Conservation (phyloP, 768 basidiomycete species). For the Mycena galericulata region DNA sequence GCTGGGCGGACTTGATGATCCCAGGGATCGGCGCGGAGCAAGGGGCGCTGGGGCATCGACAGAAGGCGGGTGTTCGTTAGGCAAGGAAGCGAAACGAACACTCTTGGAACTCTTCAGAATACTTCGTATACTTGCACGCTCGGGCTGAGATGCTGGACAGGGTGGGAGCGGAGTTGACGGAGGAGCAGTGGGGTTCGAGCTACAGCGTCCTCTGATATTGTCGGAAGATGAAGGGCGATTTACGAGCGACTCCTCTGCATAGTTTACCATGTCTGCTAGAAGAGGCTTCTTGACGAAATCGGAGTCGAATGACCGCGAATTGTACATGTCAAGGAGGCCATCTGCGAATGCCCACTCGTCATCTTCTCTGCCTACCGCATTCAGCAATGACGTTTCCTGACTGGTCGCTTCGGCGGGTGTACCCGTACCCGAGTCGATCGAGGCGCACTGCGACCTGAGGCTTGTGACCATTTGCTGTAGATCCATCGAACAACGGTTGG, state of each 20-base stretch:
- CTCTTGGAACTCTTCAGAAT: conserved; percentile 55
- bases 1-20: conserved; percentile 26
- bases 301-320: conserved; percentile 23
- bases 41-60: neutral
- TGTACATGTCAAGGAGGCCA: conserved; percentile 38
- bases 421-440: conserved; percentile 30
- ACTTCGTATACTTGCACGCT: conserved; percentile 42
- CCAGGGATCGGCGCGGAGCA: conserved; percentile 25
- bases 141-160: conserved; percentile 36
- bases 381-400: conserved; percentile 11
- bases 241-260: conserved; percentile 32
- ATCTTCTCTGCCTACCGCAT: conserved; percentile 32
- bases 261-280: conserved; percentile 25
- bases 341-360: conserved; percentile 56
- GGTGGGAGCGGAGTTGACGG: conserved; percentile 40
- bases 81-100: conserved; percentile 57
- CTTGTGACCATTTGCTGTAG: conserved; percentile 60
- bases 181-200: conserved; percentile 33
- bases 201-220: conserved; percentile 2
- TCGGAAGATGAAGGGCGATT: conserved; percentile 9
- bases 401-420: conserved; percentile 19
- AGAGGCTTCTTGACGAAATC: conserved; percentile 36
- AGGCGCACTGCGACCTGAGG: conserved; percentile 54
- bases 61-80: conserved; percentile 33
- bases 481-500: conserved; percentile 44